These are phyloP conservation scores for Lyophyllum semitale DNA, from an alignment of 768 basidiomycete genomes.

Conservation along the genomic window DNA sequence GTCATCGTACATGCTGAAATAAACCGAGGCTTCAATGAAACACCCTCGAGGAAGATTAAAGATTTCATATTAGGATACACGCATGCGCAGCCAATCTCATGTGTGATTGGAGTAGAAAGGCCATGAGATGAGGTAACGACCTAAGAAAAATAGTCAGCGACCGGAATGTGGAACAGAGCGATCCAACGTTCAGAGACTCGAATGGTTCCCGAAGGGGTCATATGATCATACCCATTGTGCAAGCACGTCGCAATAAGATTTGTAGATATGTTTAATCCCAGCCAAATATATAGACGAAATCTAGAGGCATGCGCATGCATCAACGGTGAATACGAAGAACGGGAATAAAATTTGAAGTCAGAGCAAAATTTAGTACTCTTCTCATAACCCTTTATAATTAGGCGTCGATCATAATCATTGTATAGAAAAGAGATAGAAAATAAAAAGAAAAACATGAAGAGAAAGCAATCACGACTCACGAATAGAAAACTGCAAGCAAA, in stretches of 20 bases:
- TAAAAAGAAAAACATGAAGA: not conserved
- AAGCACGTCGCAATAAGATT: slow-evolving; percentile 55
- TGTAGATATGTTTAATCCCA: slow-evolving; percentile 38
- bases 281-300: not conserved
- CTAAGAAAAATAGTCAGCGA: not conserved
- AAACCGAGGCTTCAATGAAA: not conserved
- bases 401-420: slow-evolving; percentile 38
- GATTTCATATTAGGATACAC: not conserved
- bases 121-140: not conserved
- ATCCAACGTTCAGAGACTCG: slow-evolving; percentile 66
- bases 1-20: not conserved
- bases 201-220: slow-evolving; percentile 81
- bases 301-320: not conserved
- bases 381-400: slow-evolving; percentile 51
- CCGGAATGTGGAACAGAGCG: not conserved
- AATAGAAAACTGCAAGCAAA: too few relatives aligned
- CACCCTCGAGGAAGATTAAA: not conserved
- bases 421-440: not conserved
- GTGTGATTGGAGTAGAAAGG: not conserved
- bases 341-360: slow-evolving; percentile 29
- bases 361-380: slow-evolving; percentile 45
- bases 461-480: not conserved
- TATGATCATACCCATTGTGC: slow-evolving; percentile 59
- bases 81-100: too few relatives aligned
- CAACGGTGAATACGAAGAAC: not conserved